phyloP scores from a whole-genome alignment of 2,329 filamentous ascomycete genomes.

The Boeremia lycopersici region DNA sequence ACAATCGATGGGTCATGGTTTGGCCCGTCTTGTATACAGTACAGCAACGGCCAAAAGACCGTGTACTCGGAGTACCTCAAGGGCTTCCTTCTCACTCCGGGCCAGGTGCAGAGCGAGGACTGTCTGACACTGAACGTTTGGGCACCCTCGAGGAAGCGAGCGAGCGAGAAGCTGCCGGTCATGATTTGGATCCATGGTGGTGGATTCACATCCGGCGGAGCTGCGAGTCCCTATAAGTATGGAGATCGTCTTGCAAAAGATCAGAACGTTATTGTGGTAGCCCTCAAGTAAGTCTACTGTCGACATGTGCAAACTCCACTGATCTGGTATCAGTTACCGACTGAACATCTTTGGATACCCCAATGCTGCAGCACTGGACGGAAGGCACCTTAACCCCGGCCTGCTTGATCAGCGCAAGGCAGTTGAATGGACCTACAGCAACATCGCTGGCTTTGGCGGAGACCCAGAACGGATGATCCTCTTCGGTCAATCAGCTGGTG shows the following conservation, averaged over 20 bases:
- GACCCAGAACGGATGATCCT: constrained; percentile 44
- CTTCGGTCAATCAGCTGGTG: constrained; percentile 46
- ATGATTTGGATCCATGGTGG: constrained; percentile 38
- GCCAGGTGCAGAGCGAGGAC: constrained; percentile 33
- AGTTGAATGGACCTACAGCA: constrained; percentile 47
- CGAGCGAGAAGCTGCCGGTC: constrained; percentile 35
- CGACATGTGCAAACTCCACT: background rate
- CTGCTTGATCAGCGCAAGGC: constrained; percentile 46
- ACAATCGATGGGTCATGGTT: constrained; percentile 2
- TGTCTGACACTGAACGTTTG: constrained; percentile 48
- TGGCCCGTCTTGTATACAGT: background rate
- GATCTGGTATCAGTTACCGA: constrained; percentile 21
- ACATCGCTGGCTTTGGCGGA: constrained; percentile 42
- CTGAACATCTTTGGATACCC: constrained; percentile 47
- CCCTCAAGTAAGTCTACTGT: background rate
- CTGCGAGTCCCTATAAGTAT: constrained; percentile 46
- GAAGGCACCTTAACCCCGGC: constrained; percentile 38
- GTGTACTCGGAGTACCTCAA: background rate
- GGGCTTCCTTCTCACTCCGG: background rate
- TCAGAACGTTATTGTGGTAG: constrained; percentile 24
- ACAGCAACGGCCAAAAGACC: constrained; percentile 1
- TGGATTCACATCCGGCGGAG: constrained; percentile 51
- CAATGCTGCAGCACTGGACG: constrained; percentile 27
- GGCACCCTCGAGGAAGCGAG: constrained; percentile 25
- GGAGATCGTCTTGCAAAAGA: constrained; percentile 20